These are phyloP conservation scores for Dictyostelium intermedium DNA, from an alignment of 78 protist genomes.

Conservation along the genomic window DNA sequence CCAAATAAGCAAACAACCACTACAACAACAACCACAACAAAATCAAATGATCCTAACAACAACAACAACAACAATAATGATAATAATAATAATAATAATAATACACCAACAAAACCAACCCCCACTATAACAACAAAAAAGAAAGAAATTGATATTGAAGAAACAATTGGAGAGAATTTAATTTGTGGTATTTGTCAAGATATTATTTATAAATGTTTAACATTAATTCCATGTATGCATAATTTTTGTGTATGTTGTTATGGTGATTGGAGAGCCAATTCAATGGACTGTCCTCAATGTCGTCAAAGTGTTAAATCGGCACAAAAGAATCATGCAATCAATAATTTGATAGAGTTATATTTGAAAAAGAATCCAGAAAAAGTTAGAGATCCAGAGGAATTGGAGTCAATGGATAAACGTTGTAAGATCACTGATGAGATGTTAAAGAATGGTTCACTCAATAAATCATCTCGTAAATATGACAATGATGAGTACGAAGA, in stretches of 20 bases:
- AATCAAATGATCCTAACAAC: not conserved
- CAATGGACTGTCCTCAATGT: conserved; percentile 75
- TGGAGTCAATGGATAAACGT: conserved; percentile 46
- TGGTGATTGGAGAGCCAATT: conserved; percentile 64
- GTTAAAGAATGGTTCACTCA: conserved; percentile 1
- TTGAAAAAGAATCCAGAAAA: conserved; percentile 41
- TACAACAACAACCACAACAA: not conserved
- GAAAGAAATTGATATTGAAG: not conserved
- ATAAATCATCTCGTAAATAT: conserved; percentile 17
- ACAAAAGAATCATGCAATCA: conserved; percentile 67
- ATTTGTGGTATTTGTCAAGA: conserved; percentile 80
- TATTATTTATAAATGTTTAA: conserved; percentile 60
- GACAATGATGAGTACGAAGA: conserved; percentile 52
- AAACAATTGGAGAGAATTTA: conserved; percentile 41
- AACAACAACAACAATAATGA: not conserved
- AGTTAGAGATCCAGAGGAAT: conserved; percentile 45
- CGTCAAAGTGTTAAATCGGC: conserved; percentile 17
- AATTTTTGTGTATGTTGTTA: conserved; percentile 75
- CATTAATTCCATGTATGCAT: conserved; percentile 83
- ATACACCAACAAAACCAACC: not conserved
- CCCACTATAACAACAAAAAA: not conserved
- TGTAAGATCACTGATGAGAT: conserved; percentile 49
- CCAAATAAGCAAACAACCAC: not conserved
- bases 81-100: not conserved
- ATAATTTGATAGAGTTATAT: conserved; percentile 64